Evolutionary conservation across 108 stramenopile genomes (phyloP), one percentile per base, ranked within the genome.

Genomic region (Nitzschia putrida): DNA sequence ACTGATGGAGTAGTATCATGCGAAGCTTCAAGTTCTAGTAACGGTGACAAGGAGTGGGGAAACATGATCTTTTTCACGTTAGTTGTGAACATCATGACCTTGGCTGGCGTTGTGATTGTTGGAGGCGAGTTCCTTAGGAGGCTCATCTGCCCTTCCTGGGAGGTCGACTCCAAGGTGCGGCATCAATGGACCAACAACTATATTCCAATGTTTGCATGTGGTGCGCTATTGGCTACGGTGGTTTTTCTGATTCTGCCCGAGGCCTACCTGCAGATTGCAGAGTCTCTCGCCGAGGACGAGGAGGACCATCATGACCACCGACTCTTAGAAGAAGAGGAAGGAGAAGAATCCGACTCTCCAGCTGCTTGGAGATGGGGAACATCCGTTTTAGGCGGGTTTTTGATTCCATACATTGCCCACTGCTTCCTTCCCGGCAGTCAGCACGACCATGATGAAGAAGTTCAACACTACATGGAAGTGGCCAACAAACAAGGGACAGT

Each of bases 221-320:
- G 91, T 37, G 84, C 92, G 1, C 24, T 90, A 41, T 52, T 88
- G 34, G 87, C 84, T 12, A 85, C 85, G 13, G 65, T 87, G 9
- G 78, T 87, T 29, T 88, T 90, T 63, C 26, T 90, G 25, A 26
- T 88, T 23, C 54, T 90, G 12, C 84, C 87, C 12, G 92, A 92
- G 57, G 56, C 82, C 6, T 34, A 83, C 29, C 39, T 79, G 23
- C 59, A 90, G 22, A 77, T 66, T 56, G 57, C 57, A 16, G 69
- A 71, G 45, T 37, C 49, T 7, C 24, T 18, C 11, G 66, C 57
- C 0, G 7, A 23, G 21, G 57, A 68, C 5, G 44, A 40, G 21
- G 24, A 11, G 3, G 71, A 24, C 37, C 60, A 61, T 25, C 76
- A 74, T 37, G 68, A 68, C 37, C 74, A 73, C 43, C 51, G 59